Evolutionary conservation across 257 asterid genomes (phyloP).

Genomic region (Gentiana macrophylla): DNA sequence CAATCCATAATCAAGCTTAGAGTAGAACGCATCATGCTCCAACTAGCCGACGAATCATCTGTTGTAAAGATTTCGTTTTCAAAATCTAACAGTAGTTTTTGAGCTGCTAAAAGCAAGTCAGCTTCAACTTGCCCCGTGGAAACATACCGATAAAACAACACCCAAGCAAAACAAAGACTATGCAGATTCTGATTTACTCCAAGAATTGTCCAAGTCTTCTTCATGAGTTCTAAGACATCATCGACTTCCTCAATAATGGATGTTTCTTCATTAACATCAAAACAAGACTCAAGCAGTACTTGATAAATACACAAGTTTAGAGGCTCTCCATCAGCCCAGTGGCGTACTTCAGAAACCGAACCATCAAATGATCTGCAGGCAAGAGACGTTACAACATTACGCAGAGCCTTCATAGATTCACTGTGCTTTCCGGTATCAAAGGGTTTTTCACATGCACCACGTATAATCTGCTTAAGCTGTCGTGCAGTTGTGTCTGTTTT

Average conservation of each 20-base stretch:
- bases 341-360: constrained; percentile 53
- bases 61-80: constrained; percentile 35
- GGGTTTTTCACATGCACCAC: constrained; percentile 41
- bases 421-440: constrained; percentile 59
- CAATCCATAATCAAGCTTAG: constrained; percentile 43
- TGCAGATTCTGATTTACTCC: constrained; percentile 61
- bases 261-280: constrained; percentile 60
- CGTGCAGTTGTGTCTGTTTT: constrained; percentile 35
- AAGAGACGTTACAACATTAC: constrained; percentile 42
- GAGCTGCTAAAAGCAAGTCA: constrained; percentile 65
- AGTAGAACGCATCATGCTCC: constrained; percentile 38
- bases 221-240: constrained; percentile 67
- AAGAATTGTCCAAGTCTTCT: constrained; percentile 78
- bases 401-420: constrained; percentile 49
- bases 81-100: constrained; percentile 52
- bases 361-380: constrained; percentile 81
- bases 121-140: constrained; percentile 48
- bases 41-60: constrained; percentile 39
- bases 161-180: constrained; percentile 75
- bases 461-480: constrained; percentile 49
- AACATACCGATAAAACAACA: constrained; percentile 51
- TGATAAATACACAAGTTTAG: constrained; percentile 59
- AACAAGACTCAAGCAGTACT: constrained; percentile 66
- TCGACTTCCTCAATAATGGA: constrained; percentile 79
- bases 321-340: constrained; percentile 95